phyloP scores from a whole-genome alignment of 1,284 basidiomycete genomes.

The Meira nashicola region DNA sequence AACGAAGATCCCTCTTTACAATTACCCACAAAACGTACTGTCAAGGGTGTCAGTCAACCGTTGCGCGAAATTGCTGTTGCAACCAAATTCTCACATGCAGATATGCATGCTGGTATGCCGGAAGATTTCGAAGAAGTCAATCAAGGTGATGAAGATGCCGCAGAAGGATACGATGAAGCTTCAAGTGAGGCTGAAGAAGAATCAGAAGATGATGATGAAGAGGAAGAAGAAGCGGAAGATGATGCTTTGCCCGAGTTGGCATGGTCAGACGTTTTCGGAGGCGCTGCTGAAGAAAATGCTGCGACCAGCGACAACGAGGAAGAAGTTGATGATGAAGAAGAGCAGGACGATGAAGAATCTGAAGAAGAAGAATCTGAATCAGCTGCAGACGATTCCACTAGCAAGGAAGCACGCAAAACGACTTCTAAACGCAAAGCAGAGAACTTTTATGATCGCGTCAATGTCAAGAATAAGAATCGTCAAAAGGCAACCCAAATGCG shows the following conservation, averaged over 20 bases:
- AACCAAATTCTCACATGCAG: slow-evolving; percentile 58
- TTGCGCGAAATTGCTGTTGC: slow-evolving; percentile 60
- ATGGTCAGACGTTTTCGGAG: slow-evolving; percentile 72
- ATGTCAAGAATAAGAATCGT: slow-evolving; percentile 53
- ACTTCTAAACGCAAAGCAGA: slow-evolving; percentile 67
- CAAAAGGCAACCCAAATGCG: slow-evolving; percentile 20
- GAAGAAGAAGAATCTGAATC: slow-evolving; percentile 35
- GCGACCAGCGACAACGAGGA: slow-evolving; percentile 27
- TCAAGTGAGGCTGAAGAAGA: slow-evolving; percentile 26
- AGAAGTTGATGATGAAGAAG: slow-evolving; percentile 39
- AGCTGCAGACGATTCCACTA: slow-evolving; percentile 15
- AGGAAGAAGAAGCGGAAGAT: slow-evolving; percentile 37
- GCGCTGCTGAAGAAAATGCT: slow-evolving; percentile 44
- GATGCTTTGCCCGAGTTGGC: slow-evolving; percentile 62
- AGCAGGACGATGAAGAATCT: slow-evolving; percentile 31
- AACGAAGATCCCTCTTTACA: slow-evolving; percentile 48
- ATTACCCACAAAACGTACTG: slow-evolving; percentile 51
- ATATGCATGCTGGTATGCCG: slow-evolving; percentile 40
- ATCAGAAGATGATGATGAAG: slow-evolving; percentile 16
- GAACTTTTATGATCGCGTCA: slow-evolving; percentile 71
- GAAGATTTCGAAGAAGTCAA: slow-evolving; percentile 50
- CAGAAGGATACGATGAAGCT: slow-evolving; percentile 38
- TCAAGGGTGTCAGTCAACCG: slow-evolving; percentile 61
- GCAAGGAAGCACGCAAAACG: slow-evolving; percentile 41
- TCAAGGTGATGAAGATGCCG: slow-evolving; percentile 38